These are phyloP conservation scores for Pelargonium cotyledonis DNA, from an alignment of 441 rosid genomes.

Conservation along the genomic window DNA sequence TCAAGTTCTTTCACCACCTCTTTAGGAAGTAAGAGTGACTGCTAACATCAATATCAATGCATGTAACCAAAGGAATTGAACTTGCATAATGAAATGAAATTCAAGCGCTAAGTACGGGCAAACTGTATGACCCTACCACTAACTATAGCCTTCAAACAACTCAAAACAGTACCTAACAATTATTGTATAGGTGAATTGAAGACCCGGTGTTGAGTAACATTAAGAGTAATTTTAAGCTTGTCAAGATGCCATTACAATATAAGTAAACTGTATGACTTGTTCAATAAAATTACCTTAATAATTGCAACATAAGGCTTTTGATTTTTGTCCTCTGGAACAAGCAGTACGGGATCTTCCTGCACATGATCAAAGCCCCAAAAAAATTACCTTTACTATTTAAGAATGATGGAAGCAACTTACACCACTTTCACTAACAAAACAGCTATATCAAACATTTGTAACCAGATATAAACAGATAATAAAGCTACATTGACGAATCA, in stretches of 20 bases:
- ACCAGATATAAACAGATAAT: too few relatives aligned
- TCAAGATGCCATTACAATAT: slow-evolving; percentile 50
- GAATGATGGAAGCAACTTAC: too few relatives aligned
- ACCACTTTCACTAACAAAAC: too few relatives aligned
- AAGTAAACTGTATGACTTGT: background rate
- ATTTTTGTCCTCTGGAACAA: background rate
- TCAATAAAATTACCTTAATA: background rate
- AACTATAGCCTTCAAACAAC: too few relatives aligned
- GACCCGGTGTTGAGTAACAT: background rate
- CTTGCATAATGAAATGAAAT: background rate
- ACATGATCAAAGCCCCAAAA: background rate
- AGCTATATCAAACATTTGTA: too few relatives aligned
- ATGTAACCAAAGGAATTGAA: background rate
- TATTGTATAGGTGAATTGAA: background rate
- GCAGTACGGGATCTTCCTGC: background rate
- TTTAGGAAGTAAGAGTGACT: background rate
- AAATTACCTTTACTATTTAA: too few relatives aligned
- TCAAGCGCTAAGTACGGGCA: background rate
- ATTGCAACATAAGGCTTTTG: background rate
- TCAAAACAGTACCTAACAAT: too few relatives aligned
- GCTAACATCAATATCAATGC: background rate
- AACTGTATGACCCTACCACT: background rate
- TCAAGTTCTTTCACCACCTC: background rate
- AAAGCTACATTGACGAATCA: too few relatives aligned
- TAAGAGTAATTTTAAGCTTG: background rate